Base-by-base conservation (phyloP, 73 alveolate species). In the Paramecium biaurelia region DNA sequence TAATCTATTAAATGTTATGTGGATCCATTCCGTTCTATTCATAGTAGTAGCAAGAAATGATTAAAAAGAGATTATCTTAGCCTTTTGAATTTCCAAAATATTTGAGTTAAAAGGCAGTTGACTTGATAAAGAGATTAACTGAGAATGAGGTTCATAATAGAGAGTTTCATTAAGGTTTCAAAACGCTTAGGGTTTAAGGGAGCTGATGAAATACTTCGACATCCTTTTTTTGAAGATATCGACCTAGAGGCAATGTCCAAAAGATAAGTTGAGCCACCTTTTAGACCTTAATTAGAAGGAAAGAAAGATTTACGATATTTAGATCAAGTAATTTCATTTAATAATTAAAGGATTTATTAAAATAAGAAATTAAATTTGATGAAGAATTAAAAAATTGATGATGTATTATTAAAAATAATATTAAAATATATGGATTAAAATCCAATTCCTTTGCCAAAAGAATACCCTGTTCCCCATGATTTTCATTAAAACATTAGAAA, bases 151-250 rank as follows among this genome's bases (percentile, higher is more conserved):
- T 45, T 41, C 32, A 79, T 43, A n/a, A 20, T 20, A 41, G 74
- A 43, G 35, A 34, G 57, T 74, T 37, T 37, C 35, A 63, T 63
- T 63, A 9, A 74, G 68, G 87, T 41, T 86, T 58, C 30, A 37
- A 57, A 59, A 24, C 86, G 98, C 57, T 86, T 96, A 47, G 99
- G 98, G 86, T 70, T 92, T 28, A 94, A 67, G 43, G 98, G 98
- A 8, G 97, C 94, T 37, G 96, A 94, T 0, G 98, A 96, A 93
- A 96, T 97, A 34, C 96, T 95, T 70, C 94, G 93, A 32, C 99
- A 97, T 93, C 98, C 99, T 14, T 97, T 94, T 94, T 96, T 97
- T 93, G 86, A 92, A 68, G 96, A 95, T 4, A 79, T 95, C 10
- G 94, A 96, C 89, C 96, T 98, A 97, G 95, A 96, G 9, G n/a